Evolutionary conservation across 495 filamentous ascomycete species (phyloP), one percentile per base, ranked within the genome.

Genomic region (Penicillium herquei): DNA sequence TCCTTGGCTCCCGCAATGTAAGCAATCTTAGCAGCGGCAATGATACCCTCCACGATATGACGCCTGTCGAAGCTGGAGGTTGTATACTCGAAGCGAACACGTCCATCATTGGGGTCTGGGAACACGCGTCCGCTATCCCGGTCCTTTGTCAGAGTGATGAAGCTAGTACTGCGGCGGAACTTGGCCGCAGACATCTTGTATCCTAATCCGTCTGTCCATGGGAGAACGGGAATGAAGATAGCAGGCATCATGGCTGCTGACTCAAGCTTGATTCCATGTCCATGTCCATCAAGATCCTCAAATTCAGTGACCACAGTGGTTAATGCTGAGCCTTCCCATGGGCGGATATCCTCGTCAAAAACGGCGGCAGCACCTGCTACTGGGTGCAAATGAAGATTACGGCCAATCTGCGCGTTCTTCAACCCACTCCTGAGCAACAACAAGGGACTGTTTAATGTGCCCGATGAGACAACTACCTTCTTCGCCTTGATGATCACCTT

Each of bases 221-320:
- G 81, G 47, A 87, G 74, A 17, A 77, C 70, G 17, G 82, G 73
- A 6, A 89, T 68, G 49, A 80, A 76, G 21, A 77, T 70, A 3
- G 81, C 74, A 0, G 86, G 86, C 13, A 87, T 56, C 88, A 91
- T 91, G 32, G 77, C 75, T n/a, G 78, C 78, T 17, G 82, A 74
- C 70, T 94, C 88, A 13, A 96, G 71, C 70, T 93, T 95, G 49
- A 76, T 78, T n/a, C 93, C 93, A 59, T 98, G 90, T 31, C 90
- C 89, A 17, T 87, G 73, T 30, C 82, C 82, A 65, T 96, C 92
- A 0, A 92, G 81, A 58, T 96, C 86, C 58, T 96, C 90, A 54
- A 92, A 91, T 43, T 87, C 84, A 35, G 81, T 84, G 56, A 87
- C 84, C 2, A 93, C 83, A 5, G 82, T 79, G 0, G 92, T 98